phyloP scores from a whole-genome alignment of 805 yeast species.

The Kuraishia ogatae region DNA sequence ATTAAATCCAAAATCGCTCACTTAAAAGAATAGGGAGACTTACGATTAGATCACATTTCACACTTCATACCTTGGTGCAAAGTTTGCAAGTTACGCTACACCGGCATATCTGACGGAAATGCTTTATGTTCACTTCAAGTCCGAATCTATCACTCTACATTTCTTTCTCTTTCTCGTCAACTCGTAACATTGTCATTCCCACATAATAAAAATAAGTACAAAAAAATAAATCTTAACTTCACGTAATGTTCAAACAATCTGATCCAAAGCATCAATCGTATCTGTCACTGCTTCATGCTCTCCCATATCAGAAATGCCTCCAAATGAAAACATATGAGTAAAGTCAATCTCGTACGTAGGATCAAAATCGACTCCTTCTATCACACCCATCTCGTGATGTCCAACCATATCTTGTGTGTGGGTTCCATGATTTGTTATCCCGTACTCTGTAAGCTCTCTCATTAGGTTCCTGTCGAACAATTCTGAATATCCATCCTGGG shows the following conservation, averaged over 20 bases:
- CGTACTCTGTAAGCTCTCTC: background rate
- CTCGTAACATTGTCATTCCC: too few species aligned
- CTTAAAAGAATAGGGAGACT: too few species aligned
- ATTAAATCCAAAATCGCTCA: too few species aligned
- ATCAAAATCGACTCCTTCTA: background rate
- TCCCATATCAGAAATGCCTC: background rate
- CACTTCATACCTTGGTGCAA: too few species aligned
- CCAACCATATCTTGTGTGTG: background rate
- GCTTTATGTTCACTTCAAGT: too few species aligned
- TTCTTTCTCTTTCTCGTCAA: too few species aligned
- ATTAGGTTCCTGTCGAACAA: background rate
- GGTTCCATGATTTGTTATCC: background rate
- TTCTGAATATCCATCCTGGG: background rate
- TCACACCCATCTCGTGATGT: background rate
- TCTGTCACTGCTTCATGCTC: background rate
- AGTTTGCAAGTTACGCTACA: too few species aligned
- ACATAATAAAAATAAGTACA: too few species aligned
- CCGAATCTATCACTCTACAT: too few species aligned
- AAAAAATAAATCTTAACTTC: background rate
- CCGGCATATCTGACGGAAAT: too few species aligned
- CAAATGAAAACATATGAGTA: background rate
- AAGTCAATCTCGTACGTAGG: background rate
- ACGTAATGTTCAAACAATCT: background rate
- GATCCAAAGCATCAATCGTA: background rate
- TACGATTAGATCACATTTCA: too few species aligned